Percentiles rank a stretch among this genome's conserved stretches.
Evolutionary conservation across 805 yeast genomes (phyloP).

Genomic region (Isabelozyma pseudorhagii): DNA sequence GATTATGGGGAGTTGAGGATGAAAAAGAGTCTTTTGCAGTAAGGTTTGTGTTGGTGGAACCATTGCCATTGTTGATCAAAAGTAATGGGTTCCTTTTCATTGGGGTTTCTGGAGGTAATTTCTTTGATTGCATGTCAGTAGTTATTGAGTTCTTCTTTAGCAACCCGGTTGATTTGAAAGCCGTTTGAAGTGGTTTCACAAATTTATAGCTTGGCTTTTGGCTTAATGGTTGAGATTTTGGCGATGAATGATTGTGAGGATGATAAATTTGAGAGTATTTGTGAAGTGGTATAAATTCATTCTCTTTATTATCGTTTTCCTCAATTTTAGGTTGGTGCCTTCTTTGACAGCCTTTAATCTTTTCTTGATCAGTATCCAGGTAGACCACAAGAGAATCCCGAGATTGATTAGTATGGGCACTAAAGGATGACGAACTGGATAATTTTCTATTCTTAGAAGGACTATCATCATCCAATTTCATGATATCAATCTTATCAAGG

Average conservation of each 20-base stretch:
- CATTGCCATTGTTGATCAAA: slow-evolving; percentile 20
- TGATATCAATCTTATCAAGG: slow-evolving; percentile 24
- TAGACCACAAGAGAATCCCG: slow-evolving; percentile 17
- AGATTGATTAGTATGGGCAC: too few relatives aligned
- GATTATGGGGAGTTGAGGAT: neutral
- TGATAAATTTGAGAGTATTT: slow-evolving; percentile 16
- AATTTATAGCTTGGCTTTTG: slow-evolving; percentile 47
- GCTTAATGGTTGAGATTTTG: neutral
- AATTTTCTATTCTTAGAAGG: slow-evolving; percentile 29
- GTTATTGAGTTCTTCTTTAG: slow-evolving; percentile 44
- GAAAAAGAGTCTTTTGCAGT: neutral
- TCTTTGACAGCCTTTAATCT: slow-evolving; percentile 1
- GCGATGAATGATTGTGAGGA: neutral
- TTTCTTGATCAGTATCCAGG: slow-evolving; percentile 15
- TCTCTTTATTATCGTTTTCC: neutral
- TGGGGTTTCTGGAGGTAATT: slow-evolving; percentile 44
- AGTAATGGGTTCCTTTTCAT: slow-evolving; percentile 40
- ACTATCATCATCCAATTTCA: slow-evolving; percentile 18
- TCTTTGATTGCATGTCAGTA: slow-evolving; percentile 11
- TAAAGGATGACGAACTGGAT: slow-evolving; percentile 12
- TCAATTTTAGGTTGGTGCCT: neutral
- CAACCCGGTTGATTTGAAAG: slow-evolving; percentile 73
- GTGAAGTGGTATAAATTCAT: neutral
- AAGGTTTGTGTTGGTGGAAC: neutral
- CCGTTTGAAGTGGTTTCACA: slow-evolving; percentile 83